Evolutionary conservation across 2,329 filamentous ascomycete species (phyloP), one percentile per base, ranked within the genome.

Genomic region (Colletotrichum sp.): DNA sequence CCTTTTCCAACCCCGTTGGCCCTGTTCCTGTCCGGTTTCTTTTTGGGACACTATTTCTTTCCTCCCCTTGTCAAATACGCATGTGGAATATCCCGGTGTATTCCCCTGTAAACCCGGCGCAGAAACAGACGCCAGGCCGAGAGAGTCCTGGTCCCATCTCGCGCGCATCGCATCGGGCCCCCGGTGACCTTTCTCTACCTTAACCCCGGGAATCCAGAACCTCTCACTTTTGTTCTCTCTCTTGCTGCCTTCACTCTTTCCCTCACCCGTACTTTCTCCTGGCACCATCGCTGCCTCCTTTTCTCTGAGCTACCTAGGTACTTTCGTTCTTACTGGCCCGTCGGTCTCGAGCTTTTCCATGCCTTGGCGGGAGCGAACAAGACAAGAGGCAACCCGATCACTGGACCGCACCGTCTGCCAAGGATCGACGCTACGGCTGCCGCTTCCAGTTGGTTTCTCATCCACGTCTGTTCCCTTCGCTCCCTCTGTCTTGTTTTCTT

Each of bases 341-440:
- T 43, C n/a, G 48, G 36, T 32, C 55, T 61, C 32, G 55, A 15
- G 55, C 55, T 71, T 32, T 32, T 32, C 30, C 9, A 32, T 32
- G 30, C 30, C 61, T 7, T 52, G 34, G 61, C 55, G 34, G 39
- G 28, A 69, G 30, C n/a, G 48, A 65, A 52, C 7, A 28, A 73
- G 24, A 21, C 59, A 68, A 59, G 30, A 65, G 60, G 48, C 39
- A 57, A 15, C 30, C 59, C 43, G 65, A 60, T 61, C 43, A 75
- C 32, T 68, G 26, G 55, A 36, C 39, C 39, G 21, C 36, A 68
- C 32, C 36, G 18, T 24, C 48, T 64, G 34, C 28, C 36, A 34
- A 26, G 43, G 74, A 76, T 74, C 74, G 70, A 76, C 70, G 74
- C 70, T 74, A 76, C 70, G n/a, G 48, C 48, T 76, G 28, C 74